Conservation (phyloP, 495 filamentous ascomycete genomes). For the Talaromyces stipitatus region DNA sequence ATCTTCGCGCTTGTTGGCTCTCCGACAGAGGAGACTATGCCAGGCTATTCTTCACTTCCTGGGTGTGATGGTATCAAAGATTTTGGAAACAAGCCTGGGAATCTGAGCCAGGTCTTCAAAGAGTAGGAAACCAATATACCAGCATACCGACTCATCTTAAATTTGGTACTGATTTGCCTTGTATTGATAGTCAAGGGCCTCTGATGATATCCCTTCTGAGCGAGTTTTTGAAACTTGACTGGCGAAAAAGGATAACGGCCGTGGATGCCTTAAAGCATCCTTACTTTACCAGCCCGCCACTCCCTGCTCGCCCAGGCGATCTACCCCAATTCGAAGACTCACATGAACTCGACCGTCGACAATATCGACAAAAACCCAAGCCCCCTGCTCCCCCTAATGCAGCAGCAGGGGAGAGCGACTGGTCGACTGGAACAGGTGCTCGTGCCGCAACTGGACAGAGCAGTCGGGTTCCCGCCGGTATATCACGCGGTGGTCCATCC, state of each 20-base stretch:
- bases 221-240: conserved; percentile 83
- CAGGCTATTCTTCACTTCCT: conserved; percentile 74
- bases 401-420: conserved; percentile 68
- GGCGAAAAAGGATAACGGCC: conserved; percentile 80
- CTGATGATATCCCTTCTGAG: conserved; percentile 70
- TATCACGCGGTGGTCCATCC: conserved; percentile 9
- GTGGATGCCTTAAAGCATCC: conserved; percentile 90
- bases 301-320: conserved; percentile 74
- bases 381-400: conserved; percentile 88
- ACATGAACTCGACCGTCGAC: conserved; percentile 88
- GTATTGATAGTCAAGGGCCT: conserved; percentile 33
- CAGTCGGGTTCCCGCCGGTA: conserved; percentile 27
- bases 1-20: conserved; percentile 93
- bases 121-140: conserved; percentile 37
- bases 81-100: conserved; percentile 55
- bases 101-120: conserved; percentile 63
- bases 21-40: conserved; percentile 88
- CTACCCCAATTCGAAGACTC: conserved; percentile 87
- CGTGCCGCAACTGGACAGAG: conserved; percentile 20
- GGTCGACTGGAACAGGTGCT: conserved; percentile 27
- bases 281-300: conserved; percentile 74
- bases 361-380: conserved; percentile 70
- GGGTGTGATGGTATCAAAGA: conserved; percentile 68
- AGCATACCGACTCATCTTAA: background rate
- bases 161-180: conserved; percentile 4